These are phyloP conservation scores for Spongispora temasekensis DNA, from an alignment of 1,284 basidiomycete species.

Conservation along the genomic window DNA sequence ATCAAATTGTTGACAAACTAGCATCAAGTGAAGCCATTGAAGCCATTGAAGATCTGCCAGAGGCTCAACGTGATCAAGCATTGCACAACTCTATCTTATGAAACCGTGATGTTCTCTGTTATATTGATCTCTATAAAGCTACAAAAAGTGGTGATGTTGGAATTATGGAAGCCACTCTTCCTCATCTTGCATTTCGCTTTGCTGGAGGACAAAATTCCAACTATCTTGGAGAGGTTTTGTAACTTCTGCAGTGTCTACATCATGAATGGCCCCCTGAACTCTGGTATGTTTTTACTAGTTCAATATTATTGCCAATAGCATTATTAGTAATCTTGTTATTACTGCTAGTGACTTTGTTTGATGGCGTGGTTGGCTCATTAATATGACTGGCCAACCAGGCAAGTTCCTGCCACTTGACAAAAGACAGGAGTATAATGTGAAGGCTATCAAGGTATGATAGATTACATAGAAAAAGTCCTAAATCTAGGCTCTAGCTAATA, in stretches of 20 bases:
- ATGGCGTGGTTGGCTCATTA: neutral
- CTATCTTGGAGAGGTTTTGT: neutral
- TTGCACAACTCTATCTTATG: slow-evolving; percentile 11
- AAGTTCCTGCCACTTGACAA: neutral
- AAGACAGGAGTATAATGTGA: neutral
- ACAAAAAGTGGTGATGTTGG: slow-evolving; percentile 10
- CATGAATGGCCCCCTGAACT: neutral
- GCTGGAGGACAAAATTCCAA: slow-evolving; percentile 11
- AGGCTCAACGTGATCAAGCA: neutral
- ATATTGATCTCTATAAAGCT: slow-evolving; percentile 9
- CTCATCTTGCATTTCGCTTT: slow-evolving; percentile 8
- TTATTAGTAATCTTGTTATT: neutral
- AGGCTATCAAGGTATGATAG: neutral
- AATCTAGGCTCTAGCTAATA: too few species aligned
- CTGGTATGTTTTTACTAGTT: neutral
- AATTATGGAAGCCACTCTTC: slow-evolving; percentile 5
- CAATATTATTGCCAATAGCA: neutral
- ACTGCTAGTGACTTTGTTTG: neutral
- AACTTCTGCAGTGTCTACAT: neutral
- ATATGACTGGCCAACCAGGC: neutral
- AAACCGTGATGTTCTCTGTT: slow-evolving; percentile 24
- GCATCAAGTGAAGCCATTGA: slow-evolving; percentile 6
- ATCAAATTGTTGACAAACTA: neutral
- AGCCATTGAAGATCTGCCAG: slow-evolving; percentile 14
- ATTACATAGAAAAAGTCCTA: neutral